These are phyloP conservation scores for Cronartium quercuum DNA, from an alignment of 1,284 basidiomycete species.

Conservation along the genomic window DNA sequence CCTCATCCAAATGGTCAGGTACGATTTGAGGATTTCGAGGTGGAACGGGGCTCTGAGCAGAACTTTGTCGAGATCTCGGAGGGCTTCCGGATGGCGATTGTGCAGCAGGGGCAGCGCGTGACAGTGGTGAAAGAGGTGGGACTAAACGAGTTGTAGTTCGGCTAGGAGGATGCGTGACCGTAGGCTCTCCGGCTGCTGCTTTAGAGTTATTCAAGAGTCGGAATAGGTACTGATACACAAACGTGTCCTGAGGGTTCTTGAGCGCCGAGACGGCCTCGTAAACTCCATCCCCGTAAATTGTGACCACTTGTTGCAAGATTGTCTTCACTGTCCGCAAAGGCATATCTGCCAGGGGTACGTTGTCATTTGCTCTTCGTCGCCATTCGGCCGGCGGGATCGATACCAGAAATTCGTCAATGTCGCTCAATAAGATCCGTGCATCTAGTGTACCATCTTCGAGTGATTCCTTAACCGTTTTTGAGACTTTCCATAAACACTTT, in stretches of 20 bases:
- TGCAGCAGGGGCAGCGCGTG: background rate
- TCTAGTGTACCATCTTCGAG: slow-evolving; percentile 72
- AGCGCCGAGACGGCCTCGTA: slow-evolving; percentile 51
- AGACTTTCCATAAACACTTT: slow-evolving; percentile 91
- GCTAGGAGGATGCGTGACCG: background rate
- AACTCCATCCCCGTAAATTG: slow-evolving; percentile 51
- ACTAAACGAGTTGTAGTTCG: background rate
- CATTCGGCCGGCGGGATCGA: slow-evolving; percentile 92
- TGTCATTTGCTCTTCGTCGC: slow-evolving; percentile 80
- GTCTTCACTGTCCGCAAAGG: slow-evolving; percentile 95
- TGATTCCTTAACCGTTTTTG: slow-evolving; percentile 86
- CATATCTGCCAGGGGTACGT: slow-evolving; percentile 91
- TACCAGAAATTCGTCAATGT: slow-evolving; percentile 89
- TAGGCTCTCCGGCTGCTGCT: slow-evolving; percentile 16
- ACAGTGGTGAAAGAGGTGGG: background rate
- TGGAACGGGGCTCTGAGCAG: slow-evolving; percentile 4
- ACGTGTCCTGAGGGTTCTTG: slow-evolving; percentile 46
- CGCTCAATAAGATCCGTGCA: slow-evolving; percentile 81
- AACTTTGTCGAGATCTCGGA: slow-evolving; percentile 20
- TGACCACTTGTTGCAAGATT: slow-evolving; percentile 85
- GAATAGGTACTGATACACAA: slow-evolving; percentile 51
- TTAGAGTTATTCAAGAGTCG: slow-evolving; percentile 59
- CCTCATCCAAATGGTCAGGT: slow-evolving; percentile 18
- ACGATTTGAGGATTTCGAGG: background rate
- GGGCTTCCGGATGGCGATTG: background rate